Base-by-base conservation (phyloP, 116 monocot genomes). In the Phalaenopsis hybrid region DNA sequence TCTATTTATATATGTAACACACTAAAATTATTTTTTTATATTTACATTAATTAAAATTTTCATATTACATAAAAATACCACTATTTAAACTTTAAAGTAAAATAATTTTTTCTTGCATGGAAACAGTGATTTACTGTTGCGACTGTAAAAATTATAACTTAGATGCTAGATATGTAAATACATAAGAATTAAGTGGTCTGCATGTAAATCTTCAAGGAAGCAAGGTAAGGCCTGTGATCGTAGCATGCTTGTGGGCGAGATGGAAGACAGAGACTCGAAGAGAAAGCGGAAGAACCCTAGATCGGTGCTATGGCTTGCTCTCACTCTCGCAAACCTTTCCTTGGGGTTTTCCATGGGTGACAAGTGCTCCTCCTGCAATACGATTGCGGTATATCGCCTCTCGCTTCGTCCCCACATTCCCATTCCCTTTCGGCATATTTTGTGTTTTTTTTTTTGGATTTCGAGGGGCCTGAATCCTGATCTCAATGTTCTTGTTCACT, bases 321-420 rank as follows among this genome's bases (percentile, higher is more conserved):
- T 77, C 50, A 23, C 52, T 51, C 77, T 77, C 6, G 50, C 50
- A 13, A 25, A 23, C 28, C 50, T 51, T 5, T 51, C 77, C 16
- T 48, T 51, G 8, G 77, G 17, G 13, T 77, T n/a, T 77, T 5
- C 77, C 51, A 51, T 77, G 20, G 51, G 12, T 4, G 51, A 77
- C 51, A 77, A 77, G 12, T 77, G 77, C 50, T 77, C 77, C 28
- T 49, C 51, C 28, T 77, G 77, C 25, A 77, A 77, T 31, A 13
- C 77, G 13, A 77, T 77, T 25, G 77, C 77, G 77, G 77, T 77
- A 77, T 51, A 5, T 51, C 23, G 25, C 50, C 28, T 51, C 0
- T 28, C 28, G 28, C 51, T 50, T 31, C 20, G 8, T 20, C 6
- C 33, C 12, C 18, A 15, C n/a, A n/a, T n/a, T 8, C 1, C 2